Evolutionary conservation across 108 stramenopile genomes (phyloP), one percentile per base, ranked within the genome.

Genomic region (Fragilaria radians): DNA sequence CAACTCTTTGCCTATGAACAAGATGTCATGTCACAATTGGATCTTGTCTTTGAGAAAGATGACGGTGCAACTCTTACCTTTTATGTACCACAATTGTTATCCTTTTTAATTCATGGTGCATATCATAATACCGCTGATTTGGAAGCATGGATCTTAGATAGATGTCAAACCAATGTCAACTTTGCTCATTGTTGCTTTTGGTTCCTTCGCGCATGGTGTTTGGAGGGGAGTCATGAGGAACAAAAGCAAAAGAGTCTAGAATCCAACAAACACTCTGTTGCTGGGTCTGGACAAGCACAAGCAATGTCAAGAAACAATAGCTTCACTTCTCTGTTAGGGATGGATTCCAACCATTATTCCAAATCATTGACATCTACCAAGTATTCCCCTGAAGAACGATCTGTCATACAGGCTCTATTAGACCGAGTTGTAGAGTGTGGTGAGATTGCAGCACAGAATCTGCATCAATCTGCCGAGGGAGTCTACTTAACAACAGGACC

Each of bases 161-260:
- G 72, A 31, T 93, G 92, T 50, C 48, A 59, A 1, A 45, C 54
- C 46, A 79, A 93, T 62, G 42, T 89, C 4, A 75, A 79, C 55
- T 93, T 93, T 77, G 86, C 88, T 5, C 92, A 93, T 62, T 72
- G 82, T 46, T 89, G 88, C 55, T 93, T 81, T 59, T 93, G 92
- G 92, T 89, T 89, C 58, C 59, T 93, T 46, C 45, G 88, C 30
- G 84, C 86, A 9, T 93, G 92, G 92, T 83, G 79, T 51, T 70
- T 87, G 30, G 74, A 79, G 70, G 75, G 47, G 19, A 49, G 59
- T 25, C 52, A 66, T 14, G 19, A 14, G 28, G 63, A 34, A 14
- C 1, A 49, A 18, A 47, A 17, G 32, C 17, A 26, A 19, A 62
- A 22, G 23, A 32, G 34, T 24, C 5, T 22, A 26, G 60, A 56